These are phyloP conservation scores for Plenodomus tracheiphilus DNA, from an alignment of 2,329 filamentous ascomycete species.

Conservation along the genomic window DNA sequence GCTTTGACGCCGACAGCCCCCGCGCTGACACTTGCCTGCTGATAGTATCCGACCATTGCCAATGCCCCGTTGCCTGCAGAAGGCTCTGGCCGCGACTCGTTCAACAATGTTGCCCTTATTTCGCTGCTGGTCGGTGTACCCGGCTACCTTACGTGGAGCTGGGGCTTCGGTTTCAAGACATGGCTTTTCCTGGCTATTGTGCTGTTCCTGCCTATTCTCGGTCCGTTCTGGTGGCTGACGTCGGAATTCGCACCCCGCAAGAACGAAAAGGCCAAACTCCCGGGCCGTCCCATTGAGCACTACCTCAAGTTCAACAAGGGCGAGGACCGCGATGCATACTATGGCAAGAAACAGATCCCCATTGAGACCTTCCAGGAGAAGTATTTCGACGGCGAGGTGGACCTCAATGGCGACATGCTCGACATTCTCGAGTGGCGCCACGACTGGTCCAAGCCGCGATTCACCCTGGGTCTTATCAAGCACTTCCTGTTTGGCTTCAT, in stretches of 20 bases:
- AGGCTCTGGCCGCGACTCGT: constrained; percentile 78
- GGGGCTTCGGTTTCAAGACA: constrained; percentile 85
- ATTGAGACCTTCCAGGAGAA: constrained; percentile 96
- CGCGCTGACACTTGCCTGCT: constrained; percentile 25
- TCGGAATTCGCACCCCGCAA: constrained; percentile 84
- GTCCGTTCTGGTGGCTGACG: constrained; percentile 77
- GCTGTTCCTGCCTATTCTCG: constrained; percentile 76
- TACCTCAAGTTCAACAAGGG: constrained; percentile 80
- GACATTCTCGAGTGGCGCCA: constrained; percentile 92
- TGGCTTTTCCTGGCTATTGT: constrained; percentile 83
- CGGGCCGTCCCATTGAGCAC: constrained; percentile 85
- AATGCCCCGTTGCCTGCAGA: constrained; percentile 94
- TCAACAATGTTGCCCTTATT: constrained; percentile 81
- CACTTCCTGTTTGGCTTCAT: constrained; percentile 87
- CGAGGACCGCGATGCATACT: constrained; percentile 66
- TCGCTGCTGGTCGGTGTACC: constrained; percentile 72
- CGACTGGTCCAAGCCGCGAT: constrained; percentile 94
- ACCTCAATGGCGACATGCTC: constrained; percentile 91
- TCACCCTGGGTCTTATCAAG: constrained; percentile 83
- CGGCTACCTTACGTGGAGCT: constrained; percentile 77
- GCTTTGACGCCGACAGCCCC: constrained; percentile 16
- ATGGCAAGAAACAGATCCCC: constrained; percentile 77
- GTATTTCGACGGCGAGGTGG: constrained; percentile 94
- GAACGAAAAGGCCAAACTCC: constrained; percentile 88
- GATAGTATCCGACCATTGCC: constrained; percentile 82